Evolutionary conservation across 2,329 filamentous ascomycete genomes (phyloP), one percentile per base, ranked within the genome.

Genomic region (Pyrenophora teres): DNA sequence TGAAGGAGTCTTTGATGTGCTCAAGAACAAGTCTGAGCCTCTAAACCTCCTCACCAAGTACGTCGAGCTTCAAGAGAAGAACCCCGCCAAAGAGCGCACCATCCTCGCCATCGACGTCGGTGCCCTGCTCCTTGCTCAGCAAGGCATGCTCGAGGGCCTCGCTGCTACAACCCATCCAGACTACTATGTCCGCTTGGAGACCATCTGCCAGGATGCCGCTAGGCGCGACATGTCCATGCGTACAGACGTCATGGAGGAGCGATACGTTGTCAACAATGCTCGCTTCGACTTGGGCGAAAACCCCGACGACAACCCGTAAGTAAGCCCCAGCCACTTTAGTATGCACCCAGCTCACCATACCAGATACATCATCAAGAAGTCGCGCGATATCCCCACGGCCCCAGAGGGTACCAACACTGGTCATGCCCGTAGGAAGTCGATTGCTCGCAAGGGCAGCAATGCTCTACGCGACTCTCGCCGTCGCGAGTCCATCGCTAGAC

Each of bases 191-290:
- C 87, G 84, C 60, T 85, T 95, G 69, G 90, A 94, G 80, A 92
- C 86, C 65, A 77, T 92, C 62, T 92, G 88, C 80, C 89, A 88
- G 73, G 86, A 90, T 59, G 84, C 86, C 40, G 83, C 88, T 39
- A 83, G 84, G 51, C 81, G 85, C 57, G 85, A 89, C 72, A 79
- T 88, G 61, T 83, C 85, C 50, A 87, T 92, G 78, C 87, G 89
- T 69, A 91, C 89, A 65, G 89, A 94, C 68, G 88, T 94, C 58
- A 83, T 93, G 68, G 89, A 94, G 69, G 87, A 90, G 68, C 83
- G 90, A 68, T 95, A 94, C 71, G 90, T 95, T 16, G 90, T 95
- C 73, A 95, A 95, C 81, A 94, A 95, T 76, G 86, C 92, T 53
- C 88, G 90, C 63, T 95, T 93, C 73, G 90, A 94, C 65, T 80